Evolutionary conservation across 768 basidiomycete species (phyloP), one percentile per base, ranked within the genome.

Genomic region (Mycena floridula): DNA sequence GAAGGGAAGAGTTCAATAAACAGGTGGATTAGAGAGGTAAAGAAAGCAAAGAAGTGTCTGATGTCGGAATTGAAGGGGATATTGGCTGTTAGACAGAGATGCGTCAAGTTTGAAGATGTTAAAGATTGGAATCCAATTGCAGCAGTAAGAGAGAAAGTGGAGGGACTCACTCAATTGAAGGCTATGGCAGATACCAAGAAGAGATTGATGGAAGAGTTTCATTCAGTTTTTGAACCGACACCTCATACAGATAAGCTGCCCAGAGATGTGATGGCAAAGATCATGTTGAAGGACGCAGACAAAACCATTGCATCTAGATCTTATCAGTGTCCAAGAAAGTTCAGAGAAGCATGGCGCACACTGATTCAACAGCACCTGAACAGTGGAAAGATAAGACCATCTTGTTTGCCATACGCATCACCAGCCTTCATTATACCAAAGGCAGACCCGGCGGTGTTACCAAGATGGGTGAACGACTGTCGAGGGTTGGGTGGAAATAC

Each of bases 381-480:
- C 18, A 18, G 9, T 39, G 37, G 37, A 8, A n/a, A 18, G 21
- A 39, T 39, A 8, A n/a, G 37, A n/a, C 37, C 37, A n/a, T 39
- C 37, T 11, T 9, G 21, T 39, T 39, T 18, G 9, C 37, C 28
- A 9, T 23, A 26, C 25, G 7, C 20, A 24, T 23, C 40, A 9
- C 22, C 37, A 9, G 9, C 22, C 9, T 22, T 22, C 12, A 9
- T 39, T 9, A 12, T 22, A 9, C 37, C 15, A 9, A 39, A 22
- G 37, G 25, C 41, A 21, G n/a, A 12, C 23, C 21, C 15, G 9
- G n/a, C 28, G 9, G 28, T n/a, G 9, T n/a, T 30, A 25, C 37
- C 23, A 23, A 50, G 50, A 7, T 57, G 56, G 56, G 57, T 58
- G n/a, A 57, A 55, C 42, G 53, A 55, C 24, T 58, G 50, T n/a